Evolutionary conservation across 805 yeast species (phyloP), one percentile per base, ranked within the genome.

Genomic region (Yarrowia sp.): DNA sequence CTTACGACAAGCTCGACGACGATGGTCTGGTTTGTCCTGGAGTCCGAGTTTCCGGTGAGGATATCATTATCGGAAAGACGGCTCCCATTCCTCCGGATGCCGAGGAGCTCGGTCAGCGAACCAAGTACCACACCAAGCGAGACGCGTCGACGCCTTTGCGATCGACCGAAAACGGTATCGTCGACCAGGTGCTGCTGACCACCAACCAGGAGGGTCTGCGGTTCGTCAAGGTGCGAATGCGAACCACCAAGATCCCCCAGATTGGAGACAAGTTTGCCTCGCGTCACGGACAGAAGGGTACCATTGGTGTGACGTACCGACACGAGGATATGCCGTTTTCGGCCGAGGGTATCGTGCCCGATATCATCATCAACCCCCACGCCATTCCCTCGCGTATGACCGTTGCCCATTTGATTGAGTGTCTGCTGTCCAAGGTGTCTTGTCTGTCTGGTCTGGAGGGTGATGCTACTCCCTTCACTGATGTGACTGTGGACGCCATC

Each of bases 341-440:
- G 9, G 84, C 91, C 2, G 96, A 94, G 79, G 99, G 99, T 79
- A 80, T 94, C 77, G 98, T 94, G 46, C 99, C 99, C 8, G 99
- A 95, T 82, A 84, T 95, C 77, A 92, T 95, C 76, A 95, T 95
- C 78, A 95, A 95, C 79, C 99, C 99, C 2, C 99, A 95, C 81
- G 99, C 98, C 77, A 95, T 95, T 86, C 99, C 99, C 74, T 95
- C 99, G 70, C 98, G 99, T 86, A 95, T 95, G 99, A 95, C 99
- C 49, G 99, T 95, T 71, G 99, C 99, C 63, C 98, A 95, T 84
- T 89, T 95, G 84, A 94, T 95, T 80, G 99, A 95, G 84, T 95
- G 99, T 89, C 83, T 95, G 79, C 83, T 95, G 75, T 90, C 97
- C 64, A 95, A 95, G 81, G 98, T 95, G 52, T 93, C 98, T 4